Base-by-base conservation (phyloP, 805 yeast genomes). In the Spathaspora gorwiae region DNA sequence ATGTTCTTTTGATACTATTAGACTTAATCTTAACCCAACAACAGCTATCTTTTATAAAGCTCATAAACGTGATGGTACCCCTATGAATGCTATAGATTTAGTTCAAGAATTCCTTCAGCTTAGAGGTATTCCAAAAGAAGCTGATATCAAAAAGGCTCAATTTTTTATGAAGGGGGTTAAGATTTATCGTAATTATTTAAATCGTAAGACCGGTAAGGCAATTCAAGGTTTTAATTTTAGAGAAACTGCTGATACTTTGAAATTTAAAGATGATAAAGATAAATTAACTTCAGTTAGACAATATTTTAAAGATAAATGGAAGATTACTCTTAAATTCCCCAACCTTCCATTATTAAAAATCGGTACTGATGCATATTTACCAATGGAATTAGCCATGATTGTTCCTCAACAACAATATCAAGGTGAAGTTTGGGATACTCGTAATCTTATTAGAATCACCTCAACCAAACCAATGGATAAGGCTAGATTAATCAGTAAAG, bases 1-100 rank as follows among this genome's bases (percentile, higher is more conserved):
- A 36, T 42, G 45, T 37, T 41, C 45, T 6, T 45, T 41, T 39
- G 45, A 45, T 34, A 38, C 27, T n/a, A 37, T 45, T 26, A 40
- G 37, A 26, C 19, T 45, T 13, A 45, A 45, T 26, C 14, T 45
- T 31, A 45, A 45, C 29, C 42, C 43, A 2, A 45, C 48, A 6
- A 41, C 48, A 12, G 48, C 39, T 5, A 37, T 45, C 30, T 45
- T 45, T 37, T 45, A 45, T 27, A 45, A 45, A 26, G 37, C 45
- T 15, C 9, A 19, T 15, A 45, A 40, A 19, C 34, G 39, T 8
- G 32, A 45, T 37, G 48, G 48, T 9, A n/a, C 42, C 14, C 42
- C 45, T 26, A 45, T 45, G 48, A 41, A 34, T 41, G 48, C 38
- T 6, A 9, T 45, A 13, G 48, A 45, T 26, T 41, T 41, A 12